Base-by-base conservation (phyloP, 495 filamentous ascomycete species). In the Podospora didyma region DNA sequence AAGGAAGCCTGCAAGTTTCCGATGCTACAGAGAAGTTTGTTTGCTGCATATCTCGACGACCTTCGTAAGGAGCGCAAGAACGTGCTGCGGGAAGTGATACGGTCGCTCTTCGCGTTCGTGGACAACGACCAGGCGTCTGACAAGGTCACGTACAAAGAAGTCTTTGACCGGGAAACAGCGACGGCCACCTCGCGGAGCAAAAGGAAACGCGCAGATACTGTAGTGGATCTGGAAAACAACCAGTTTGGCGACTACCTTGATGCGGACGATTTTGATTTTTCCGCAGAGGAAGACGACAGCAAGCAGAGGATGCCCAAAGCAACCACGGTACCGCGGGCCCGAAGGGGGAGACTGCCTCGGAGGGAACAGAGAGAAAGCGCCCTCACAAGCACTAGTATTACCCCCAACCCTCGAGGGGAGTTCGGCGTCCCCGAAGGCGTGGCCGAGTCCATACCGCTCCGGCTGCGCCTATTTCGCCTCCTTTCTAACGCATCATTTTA, bases 401-500 rank as follows among this genome's bases (percentile, higher is more conserved):
- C 11, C 21, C 14, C 12, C 34, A 12, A 39, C 53, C n/a, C n/a
- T n/a, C n/a, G n/a, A 31, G 26, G 4, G 4, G 26, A 31, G 19
- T 51, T 56, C 14, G 26, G 47, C 19, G 12, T 69, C 42, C 63
- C 52, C 35, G 63, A 65, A 34, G 81, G 83, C 12, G 80, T 84
- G 46, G 73, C 80, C 20, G 73, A 82, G 7, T 82, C 86, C 2
- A 75, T 90, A 17, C 65, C 71, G n/a, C 67, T 89, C 53, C 84
- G 87, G 31, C 79, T 86, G 62, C 80, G 83, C 20, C 71, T 91
- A 21, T 81, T 90, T 54, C 74, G 69, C 14, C 52, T 74, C 16
- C 56, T 71, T 2, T 68, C 68, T 2, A 54, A 50, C 9, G 61
- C 57, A 2, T 47, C 65, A 22, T 59, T 64, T 34, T 59, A 66